A percentile compares a stretch with the other conserved stretches of the same genome.
Evolutionary conservation across 345 rosid species (phyloP).

Genomic region (Hirschfeldia incana): DNA sequence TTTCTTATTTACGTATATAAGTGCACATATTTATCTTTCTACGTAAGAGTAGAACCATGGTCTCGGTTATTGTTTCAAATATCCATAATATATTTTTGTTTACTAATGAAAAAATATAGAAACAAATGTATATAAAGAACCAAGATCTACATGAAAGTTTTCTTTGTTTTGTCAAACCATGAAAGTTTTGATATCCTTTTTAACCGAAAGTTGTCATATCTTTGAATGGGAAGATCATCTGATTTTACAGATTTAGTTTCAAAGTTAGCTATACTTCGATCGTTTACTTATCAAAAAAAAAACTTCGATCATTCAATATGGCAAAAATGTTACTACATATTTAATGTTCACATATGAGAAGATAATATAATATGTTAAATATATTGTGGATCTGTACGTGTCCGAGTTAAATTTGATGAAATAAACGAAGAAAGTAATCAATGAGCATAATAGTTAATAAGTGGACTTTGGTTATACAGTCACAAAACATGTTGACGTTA

Average conservation of each 20-base stretch:
- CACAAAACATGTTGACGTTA: slow-evolving; percentile 35
- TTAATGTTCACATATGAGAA: not conserved
- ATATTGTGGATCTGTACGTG: not conserved
- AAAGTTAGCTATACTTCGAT: not conserved
- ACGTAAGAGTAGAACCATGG: not conserved
- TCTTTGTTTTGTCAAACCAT: not conserved
- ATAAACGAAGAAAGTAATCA: slow-evolving; percentile 12
- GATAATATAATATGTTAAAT: not conserved
- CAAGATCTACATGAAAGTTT: not conserved
- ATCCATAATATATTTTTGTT: not conserved
- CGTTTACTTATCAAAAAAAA: not conserved
- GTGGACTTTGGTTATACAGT: slow-evolving; percentile 33
- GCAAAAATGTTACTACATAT: not conserved
- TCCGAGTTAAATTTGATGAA: slow-evolving; percentile 7
- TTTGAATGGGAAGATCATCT: slow-evolving; percentile 20
- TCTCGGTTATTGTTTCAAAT: not conserved
- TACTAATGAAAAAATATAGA: not conserved
- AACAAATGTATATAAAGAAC: not conserved
- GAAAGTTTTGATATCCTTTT: not conserved
- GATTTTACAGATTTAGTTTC: not conserved
- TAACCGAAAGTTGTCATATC: not conserved
- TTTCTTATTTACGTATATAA: not conserved
- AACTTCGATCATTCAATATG: not conserved
- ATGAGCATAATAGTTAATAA: slow-evolving; percentile 7
- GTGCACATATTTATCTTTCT: not conserved